phyloP scores from a whole-genome alignment of 2,329 filamentous ascomycete genomes.

The Aureobasidium sp. region DNA sequence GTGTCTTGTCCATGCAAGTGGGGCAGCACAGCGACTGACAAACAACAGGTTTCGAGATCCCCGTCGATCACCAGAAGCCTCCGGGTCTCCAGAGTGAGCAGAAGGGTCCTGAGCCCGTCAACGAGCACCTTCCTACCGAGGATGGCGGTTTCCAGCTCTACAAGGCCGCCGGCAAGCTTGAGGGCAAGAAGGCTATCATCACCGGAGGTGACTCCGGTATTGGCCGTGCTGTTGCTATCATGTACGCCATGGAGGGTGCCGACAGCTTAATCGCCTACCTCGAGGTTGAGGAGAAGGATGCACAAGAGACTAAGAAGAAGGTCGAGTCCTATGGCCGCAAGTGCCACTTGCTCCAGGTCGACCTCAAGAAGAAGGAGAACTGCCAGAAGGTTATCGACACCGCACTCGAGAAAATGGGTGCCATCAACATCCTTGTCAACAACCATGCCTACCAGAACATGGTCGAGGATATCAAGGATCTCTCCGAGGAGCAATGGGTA shows the following conservation, averaged over 20 bases:
- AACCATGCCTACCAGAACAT: constrained; percentile 69
- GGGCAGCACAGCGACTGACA: not conserved
- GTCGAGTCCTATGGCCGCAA: constrained; percentile 60
- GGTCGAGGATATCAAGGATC: constrained; percentile 60
- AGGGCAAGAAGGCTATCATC: constrained; percentile 68
- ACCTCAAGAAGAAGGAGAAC: constrained; percentile 57
- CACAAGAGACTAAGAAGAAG: constrained; percentile 61
- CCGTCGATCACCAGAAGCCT: constrained; percentile 42
- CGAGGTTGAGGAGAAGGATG: constrained; percentile 63
- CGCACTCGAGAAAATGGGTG: constrained; percentile 56
- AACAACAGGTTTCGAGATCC: constrained; percentile 39
- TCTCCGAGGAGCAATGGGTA: constrained; percentile 52
- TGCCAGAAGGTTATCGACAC: constrained; percentile 63
- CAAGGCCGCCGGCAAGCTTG: constrained; percentile 65
- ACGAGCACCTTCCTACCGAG: constrained; percentile 58
- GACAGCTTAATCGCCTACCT: constrained; percentile 66
- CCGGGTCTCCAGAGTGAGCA: constrained; percentile 43
- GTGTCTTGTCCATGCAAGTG: not conserved
- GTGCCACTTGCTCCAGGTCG: constrained; percentile 55
- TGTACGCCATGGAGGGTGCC: constrained; percentile 76
- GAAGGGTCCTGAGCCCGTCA: constrained; percentile 44
- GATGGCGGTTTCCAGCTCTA: constrained; percentile 63
- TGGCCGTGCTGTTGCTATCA: constrained; percentile 63
- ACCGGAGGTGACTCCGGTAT: constrained; percentile 77
- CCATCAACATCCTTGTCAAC: constrained; percentile 66